Conservation (phyloP, 2,329 filamentous ascomycete genomes). For the Cadophora luteo-olivacea region DNA sequence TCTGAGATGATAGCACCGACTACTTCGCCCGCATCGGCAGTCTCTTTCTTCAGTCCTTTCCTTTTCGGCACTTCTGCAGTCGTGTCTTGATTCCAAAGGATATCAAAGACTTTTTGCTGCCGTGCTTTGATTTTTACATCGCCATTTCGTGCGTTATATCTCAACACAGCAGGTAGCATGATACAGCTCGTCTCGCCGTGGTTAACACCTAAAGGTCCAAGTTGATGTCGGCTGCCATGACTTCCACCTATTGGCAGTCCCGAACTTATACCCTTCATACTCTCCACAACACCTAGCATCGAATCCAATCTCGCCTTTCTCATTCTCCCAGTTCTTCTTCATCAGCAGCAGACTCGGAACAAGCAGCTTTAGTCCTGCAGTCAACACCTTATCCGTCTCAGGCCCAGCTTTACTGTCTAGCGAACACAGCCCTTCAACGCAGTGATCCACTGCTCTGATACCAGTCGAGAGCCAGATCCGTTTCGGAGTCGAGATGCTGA, state of each 20-base stretch:
- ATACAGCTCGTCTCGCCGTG: slow-evolving; percentile 66
- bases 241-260: slow-evolving; percentile 23
- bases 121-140: slow-evolving; percentile 6
- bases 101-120: slow-evolving; percentile 23
- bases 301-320: slow-evolving; percentile 17
- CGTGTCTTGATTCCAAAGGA: slow-evolving; percentile 16
- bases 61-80: slow-evolving; percentile 14
- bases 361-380: slow-evolving; percentile 35
- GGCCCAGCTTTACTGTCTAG: slow-evolving; percentile 33
- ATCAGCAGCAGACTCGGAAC: slow-evolving; percentile 39
- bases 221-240: slow-evolving; percentile 25
- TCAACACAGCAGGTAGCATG: slow-evolving; percentile 60
- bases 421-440: slow-evolving; percentile 60
- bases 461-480: slow-evolving; percentile 64
- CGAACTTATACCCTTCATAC: slow-evolving; percentile 19
- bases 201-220: slow-evolving; percentile 53
- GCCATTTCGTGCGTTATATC: slow-evolving; percentile 33
- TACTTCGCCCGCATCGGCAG: slow-evolving; percentile 55
- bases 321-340: slow-evolving; percentile 28
- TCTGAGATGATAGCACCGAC: slow-evolving; percentile 56
- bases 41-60: slow-evolving; percentile 26
- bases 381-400: slow-evolving; percentile 32
- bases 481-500: slow-evolving; percentile 57
- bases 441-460: slow-evolving; percentile 62
- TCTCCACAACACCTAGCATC: slow-evolving; percentile 24